Evolutionary conservation across 345 rosid species (phyloP), one percentile per base, ranked within the genome.

Genomic region (Bruguiera parviflora): DNA sequence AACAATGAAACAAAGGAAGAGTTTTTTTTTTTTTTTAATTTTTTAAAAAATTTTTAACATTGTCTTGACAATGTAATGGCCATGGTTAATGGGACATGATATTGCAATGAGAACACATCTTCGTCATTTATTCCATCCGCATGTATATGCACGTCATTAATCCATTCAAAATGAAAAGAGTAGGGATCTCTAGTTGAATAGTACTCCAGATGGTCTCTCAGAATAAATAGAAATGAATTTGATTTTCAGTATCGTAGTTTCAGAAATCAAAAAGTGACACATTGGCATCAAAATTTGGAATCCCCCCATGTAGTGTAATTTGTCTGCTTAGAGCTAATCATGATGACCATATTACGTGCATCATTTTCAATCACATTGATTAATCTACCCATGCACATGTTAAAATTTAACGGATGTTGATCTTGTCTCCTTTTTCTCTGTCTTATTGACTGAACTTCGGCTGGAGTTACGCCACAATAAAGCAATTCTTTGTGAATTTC

Each of bases 61-160:
- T 8, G 10, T 33, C 37, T 33, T 1, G 37, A 33, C 7, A 33
- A 33, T 33, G 37, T 33, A 33, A 33, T 33, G 37, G 37, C 37
- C 37, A 33, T 33, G 37, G 37, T 33, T 33, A 33, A 33, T 33
- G 37, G 37, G 37, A 8, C 37, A 7, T 33, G 37, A 8, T 33
- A 9, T 33, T 33, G 37, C 10, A 1, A 33, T 6, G 37, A 33
- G 37, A 8, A 33, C 37, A 33, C 37, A 33, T 33, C 9, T 33
- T 8, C 37, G 7, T 28, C 68, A 75, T 65, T 71, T 68, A 28
- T 39, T 52, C 59, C 59, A 62, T 53, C 72, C 61, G 63, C 79
- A 71, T 63, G 77, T 71, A 64, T 76, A 68, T 58, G 79, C 70
- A 60, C 7, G 71, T 85, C 89, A 79, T 84, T 9, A 33, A 33